These are phyloP conservation scores for Vicia sativa DNA, from an alignment of 306 rosid species.

Conservation along the genomic window DNA sequence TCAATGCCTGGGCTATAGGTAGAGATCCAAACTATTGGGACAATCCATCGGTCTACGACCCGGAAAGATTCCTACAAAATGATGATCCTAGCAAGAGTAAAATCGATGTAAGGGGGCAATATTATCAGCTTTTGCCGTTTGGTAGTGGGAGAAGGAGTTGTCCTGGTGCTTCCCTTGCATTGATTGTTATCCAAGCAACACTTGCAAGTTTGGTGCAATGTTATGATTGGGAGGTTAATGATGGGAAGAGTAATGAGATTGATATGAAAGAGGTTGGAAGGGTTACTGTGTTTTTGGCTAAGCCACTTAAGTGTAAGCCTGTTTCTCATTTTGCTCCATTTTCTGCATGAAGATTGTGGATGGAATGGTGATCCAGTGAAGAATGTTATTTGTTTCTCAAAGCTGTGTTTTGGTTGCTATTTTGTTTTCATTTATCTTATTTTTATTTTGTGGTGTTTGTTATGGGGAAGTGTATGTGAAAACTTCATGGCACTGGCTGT, in stretches of 20 bases:
- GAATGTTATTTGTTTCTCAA: background rate
- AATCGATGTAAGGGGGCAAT: constrained; percentile 51
- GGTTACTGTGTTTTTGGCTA: constrained; percentile 39
- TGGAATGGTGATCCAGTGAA: background rate
- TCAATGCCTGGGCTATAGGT: constrained; percentile 54
- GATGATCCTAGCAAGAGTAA: constrained; percentile 35
- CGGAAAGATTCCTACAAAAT: constrained; percentile 45
- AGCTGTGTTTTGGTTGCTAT: background rate
- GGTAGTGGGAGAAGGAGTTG: constrained; percentile 65
- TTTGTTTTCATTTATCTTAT: background rate
- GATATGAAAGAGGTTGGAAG: constrained; percentile 37
- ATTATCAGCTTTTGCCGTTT: constrained; percentile 49
- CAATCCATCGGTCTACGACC: constrained; percentile 42
- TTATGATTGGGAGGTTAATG: constrained; percentile 50
- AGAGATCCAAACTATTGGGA: constrained; percentile 49
- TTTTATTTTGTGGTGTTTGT: background rate
- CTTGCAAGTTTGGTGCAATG: constrained; percentile 51
- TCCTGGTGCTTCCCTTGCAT: constrained; percentile 53
- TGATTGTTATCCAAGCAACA: constrained; percentile 45
- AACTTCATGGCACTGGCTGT: constrained; percentile 3
- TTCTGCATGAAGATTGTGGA: constrained; percentile 11
- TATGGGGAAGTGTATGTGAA: constrained; percentile 6
- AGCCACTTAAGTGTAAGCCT: constrained; percentile 42
- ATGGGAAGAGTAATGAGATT: constrained; percentile 26
- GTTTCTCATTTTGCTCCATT: constrained; percentile 39